Evolutionary conservation across 768 basidiomycete species (phyloP).

Genomic region (Psilocybe sp.): DNA sequence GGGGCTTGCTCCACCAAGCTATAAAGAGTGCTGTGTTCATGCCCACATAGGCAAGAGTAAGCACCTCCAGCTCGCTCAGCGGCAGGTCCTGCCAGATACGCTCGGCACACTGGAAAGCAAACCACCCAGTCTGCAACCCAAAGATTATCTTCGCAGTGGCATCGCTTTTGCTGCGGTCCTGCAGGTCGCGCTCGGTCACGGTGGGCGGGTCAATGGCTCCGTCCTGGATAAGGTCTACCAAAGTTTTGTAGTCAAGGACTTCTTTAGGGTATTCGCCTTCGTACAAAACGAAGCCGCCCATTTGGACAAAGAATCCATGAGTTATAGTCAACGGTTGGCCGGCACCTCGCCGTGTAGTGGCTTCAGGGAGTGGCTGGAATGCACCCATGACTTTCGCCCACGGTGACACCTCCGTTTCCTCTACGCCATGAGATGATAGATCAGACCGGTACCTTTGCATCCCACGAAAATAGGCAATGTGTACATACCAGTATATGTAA

Average conservation of each 20-base stretch:
- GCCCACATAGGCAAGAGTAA: constrained; percentile 30
- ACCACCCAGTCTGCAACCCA: constrained; percentile 32
- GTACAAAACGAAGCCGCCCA: constrained; percentile 11
- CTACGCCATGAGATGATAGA: neutral
- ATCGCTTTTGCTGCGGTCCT: constrained; percentile 31
- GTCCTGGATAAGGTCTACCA: constrained; percentile 10
- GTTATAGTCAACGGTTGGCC: constrained; percentile 2
- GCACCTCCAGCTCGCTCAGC: constrained; percentile 32
- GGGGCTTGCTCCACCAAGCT: constrained; percentile 39
- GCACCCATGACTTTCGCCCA: neutral
- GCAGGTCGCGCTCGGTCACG: constrained; percentile 17
- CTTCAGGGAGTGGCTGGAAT: neutral
- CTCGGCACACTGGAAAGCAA: constrained; percentile 25
- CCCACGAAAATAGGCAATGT: neutral
- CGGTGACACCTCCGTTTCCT: neutral
- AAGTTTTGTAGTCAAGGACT: neutral
- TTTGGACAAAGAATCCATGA: constrained; percentile 9
- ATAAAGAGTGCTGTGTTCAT: constrained; percentile 27
- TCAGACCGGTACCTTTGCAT: neutral
- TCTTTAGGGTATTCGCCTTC: neutral
- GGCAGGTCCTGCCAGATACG: constrained; percentile 23
- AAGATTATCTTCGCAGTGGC: constrained; percentile 29
- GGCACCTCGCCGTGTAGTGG: neutral
- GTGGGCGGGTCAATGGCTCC: constrained; percentile 15
- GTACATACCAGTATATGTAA: neutral